A percentile compares a stretch with the other conserved stretches of the same genome.
Conservation (phyloP, 192 early-diverging fungal genomes). For the Entomortierella chlamydospora region DNA sequence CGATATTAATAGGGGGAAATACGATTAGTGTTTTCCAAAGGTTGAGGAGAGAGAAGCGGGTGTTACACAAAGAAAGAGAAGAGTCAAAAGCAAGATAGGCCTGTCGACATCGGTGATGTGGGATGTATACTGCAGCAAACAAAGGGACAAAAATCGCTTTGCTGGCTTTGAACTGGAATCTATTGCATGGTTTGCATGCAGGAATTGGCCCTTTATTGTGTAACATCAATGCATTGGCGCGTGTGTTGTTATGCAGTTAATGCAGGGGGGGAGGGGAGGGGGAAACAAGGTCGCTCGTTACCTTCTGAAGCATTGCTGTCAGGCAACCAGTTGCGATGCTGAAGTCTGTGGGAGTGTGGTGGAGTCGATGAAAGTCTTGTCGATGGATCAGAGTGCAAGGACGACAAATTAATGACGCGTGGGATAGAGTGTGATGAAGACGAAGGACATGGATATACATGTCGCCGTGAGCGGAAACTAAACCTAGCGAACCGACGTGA, state of each 20-base stretch:
- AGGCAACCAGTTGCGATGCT: neutral
- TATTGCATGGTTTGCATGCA: neutral
- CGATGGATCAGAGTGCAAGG: neutral
- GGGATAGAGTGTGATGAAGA: neutral
- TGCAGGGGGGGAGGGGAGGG: too few relatives aligned
- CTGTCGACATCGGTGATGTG: neutral
- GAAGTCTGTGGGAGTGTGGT: neutral
- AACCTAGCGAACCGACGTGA: conserved; percentile 10
- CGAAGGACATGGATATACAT: neutral
- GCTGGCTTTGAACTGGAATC: neutral
- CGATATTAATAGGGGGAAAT: neutral
- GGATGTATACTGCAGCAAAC: neutral
- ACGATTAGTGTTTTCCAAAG: too few relatives aligned
- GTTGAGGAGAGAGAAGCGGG: too few relatives aligned
- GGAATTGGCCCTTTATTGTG: neutral
- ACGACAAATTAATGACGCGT: neutral
- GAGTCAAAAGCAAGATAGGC: neutral
- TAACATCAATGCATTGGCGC: neutral
- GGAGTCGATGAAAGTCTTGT: neutral
- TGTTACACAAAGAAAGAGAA: neutral
- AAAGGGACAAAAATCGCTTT: neutral
- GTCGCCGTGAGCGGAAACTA: neutral
- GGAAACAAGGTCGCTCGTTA: neutral
- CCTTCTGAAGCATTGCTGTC: conserved; percentile 1
- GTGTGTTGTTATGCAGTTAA: neutral